Conservation (phyloP, 2,329 filamentous ascomycete species). For the Ampelomyces quisqualis region DNA sequence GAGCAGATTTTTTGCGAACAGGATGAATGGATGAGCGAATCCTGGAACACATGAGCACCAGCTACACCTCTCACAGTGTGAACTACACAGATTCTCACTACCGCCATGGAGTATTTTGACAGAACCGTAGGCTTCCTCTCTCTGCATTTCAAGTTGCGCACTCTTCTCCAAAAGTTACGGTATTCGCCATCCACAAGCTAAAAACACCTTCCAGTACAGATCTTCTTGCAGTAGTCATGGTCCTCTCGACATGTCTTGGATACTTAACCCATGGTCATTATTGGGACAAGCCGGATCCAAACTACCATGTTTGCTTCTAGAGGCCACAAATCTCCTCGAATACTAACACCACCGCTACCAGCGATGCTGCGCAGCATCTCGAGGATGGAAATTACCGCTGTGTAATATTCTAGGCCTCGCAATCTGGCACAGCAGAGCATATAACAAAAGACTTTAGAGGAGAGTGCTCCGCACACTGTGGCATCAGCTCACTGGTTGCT, state of each 20-base stretch:
- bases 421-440: constrained; percentile 51
- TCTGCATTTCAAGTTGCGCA: no score
- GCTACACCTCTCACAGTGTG: no score
- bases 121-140: no score
- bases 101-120: no score
- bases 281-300: constrained; percentile 55
- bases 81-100: no score
- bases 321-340: constrained; percentile 47
- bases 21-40: no score
- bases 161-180: no score
- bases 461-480: constrained; percentile 46
- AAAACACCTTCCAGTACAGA: constrained; percentile 44
- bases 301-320: constrained; percentile 52
- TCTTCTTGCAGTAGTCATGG: constrained; percentile 39
- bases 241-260: constrained; percentile 40
- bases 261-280: constrained; percentile 47
- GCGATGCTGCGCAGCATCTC: constrained; percentile 51
- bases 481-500: constrained; percentile 45
- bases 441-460: constrained; percentile 46
- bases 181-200: no score
- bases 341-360: constrained; percentile 33
- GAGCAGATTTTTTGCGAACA: no score
- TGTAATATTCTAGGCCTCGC: constrained; percentile 54
- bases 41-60: no score
- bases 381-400: constrained; percentile 38